Base-by-base conservation (phyloP, 495 filamentous ascomycete genomes). In the Annulohypoxylon maeteangense region DNA sequence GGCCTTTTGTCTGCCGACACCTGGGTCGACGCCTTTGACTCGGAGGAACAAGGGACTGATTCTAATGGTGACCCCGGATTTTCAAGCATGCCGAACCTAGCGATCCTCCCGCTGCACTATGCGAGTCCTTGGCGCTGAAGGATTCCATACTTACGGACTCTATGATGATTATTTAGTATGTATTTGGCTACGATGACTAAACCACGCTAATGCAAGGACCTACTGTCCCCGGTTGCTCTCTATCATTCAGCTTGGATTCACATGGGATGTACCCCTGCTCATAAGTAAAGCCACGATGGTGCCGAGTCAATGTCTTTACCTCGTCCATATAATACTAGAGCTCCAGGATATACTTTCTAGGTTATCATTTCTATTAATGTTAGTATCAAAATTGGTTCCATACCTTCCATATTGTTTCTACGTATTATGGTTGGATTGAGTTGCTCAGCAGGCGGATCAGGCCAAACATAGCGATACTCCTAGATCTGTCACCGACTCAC, bases 151-250 rank as follows among this genome's bases (percentile, higher is more conserved):
- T 2, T 14, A 4, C 36, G 7, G 20, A 47, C 31, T 22, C 27
- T 22, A 36, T 11, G 58, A n/a, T n/a, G n/a, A n/a, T n/a, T n/a
- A n/a, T n/a, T n/a, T n/a, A n/a, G n/a, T n/a, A n/a, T n/a, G n/a
- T n/a, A 16, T 23, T 8, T 57, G 31, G 14, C 18, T 22, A 12
- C 6, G 18, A 47, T 45, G 56, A 16, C 38, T 29, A 61, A 61
- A 7, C n/a, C 2, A 48, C 27, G 44, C 42, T 61, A 48, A 61
- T 61, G 42, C 58, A 31, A 48, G 58, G 58, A 48, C 47, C 27
- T 48, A 36, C 42, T 48, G 44, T 23, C 47, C 25, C 42, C 27
- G 12, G 27, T 48, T 8, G 18, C 11, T 40, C 25, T n/a, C 10
- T 48, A 48, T 48, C 12, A 44, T 50, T 61, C 48, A 61, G 42